These are phyloP conservation scores for Bruguiera parviflora DNA, from an alignment of 345 rosid species.

Conservation along the genomic window DNA sequence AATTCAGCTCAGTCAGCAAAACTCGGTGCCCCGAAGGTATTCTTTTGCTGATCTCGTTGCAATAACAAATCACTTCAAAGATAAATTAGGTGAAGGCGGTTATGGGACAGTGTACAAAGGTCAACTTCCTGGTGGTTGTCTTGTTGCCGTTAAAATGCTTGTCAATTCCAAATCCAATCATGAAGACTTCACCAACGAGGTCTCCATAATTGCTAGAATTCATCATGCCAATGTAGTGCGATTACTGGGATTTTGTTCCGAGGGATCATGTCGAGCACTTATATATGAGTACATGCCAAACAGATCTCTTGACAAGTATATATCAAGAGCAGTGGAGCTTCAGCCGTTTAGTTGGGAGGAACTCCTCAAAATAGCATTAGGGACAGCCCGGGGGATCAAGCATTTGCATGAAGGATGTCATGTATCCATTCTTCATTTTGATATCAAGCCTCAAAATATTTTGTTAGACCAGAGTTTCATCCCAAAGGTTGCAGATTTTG, in stretches of 20 bases:
- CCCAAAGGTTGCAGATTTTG: constrained; percentile 33
- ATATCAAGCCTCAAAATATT: constrained; percentile 34
- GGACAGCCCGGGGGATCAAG: constrained; percentile 28
- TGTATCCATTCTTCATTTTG: constrained; percentile 30
- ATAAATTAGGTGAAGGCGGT: constrained; percentile 27
- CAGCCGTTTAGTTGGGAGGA: constrained; percentile 27
- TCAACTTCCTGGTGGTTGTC: constrained; percentile 18
- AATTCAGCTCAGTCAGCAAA: not conserved
- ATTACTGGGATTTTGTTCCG: constrained; percentile 26
- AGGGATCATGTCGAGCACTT: constrained; percentile 22
- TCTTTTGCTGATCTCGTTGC: constrained; percentile 18
- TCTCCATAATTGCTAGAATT: constrained; percentile 19
- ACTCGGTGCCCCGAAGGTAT: constrained; percentile 18
- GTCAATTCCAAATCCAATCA: constrained; percentile 8
- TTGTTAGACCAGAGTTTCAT: constrained; percentile 22
- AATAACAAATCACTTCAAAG: constrained; percentile 24
- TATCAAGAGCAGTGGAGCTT: constrained; percentile 10
- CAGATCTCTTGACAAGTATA: constrained; percentile 25
- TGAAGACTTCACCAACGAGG: constrained; percentile 18
- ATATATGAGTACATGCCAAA: constrained; percentile 20
- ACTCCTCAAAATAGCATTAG: constrained; percentile 22
- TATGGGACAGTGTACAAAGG: constrained; percentile 30
- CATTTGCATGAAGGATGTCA: constrained; percentile 27
- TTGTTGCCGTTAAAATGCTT: constrained; percentile 31
- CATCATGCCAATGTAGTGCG: constrained; percentile 21